Evolutionary conservation across 768 basidiomycete genomes (phyloP), one percentile per base, ranked within the genome.

Genomic region (Tricholomella constricta): DNA sequence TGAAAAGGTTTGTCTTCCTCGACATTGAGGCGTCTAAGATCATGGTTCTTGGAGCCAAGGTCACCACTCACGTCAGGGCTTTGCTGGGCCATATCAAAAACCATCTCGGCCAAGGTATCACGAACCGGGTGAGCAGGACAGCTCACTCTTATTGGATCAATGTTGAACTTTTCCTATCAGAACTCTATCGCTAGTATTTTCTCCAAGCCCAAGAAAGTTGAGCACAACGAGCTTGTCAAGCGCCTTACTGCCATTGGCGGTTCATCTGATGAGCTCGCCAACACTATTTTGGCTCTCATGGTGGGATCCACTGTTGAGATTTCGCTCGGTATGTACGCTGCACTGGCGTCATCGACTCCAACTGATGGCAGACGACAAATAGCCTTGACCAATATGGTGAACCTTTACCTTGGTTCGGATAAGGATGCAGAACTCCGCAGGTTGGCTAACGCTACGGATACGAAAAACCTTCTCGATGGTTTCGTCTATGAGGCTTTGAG

Each of bases 401-500:
- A 92, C 65, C 67, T 80, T 48, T 85, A 86, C 54, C 67, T 93
- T 42, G 82, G 81, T 36, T 72, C 77, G n/a, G 69, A 76, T 22
- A 65, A 80, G 27, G 63, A 71, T 10, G 63, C 63, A 5, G 62
- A 72, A 7, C 69, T 83, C 55, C 65, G 68, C n/a, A 55, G 69
- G 3, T 63, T 70, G 47, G 71, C 69, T 7, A 72, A 72, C 15
- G 54, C 58, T 3, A 54, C 55, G 11, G 66, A 74, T 44, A 52
- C 65, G 11, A 68, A 77, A 26, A 62, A 62, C 4, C 56, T 68
- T 29, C 65, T 92, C 14, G 74, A 79, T 49, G 83, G 80, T 23
- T 84, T 81, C 60, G 79, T 83, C 11, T 74, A 78, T 17, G 91
- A 93, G 65, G 86, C 87, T 12, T 65, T 90, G 54, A 81, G 88